These are phyloP conservation scores for Prillingera fragicola DNA, from an alignment of 1,284 basidiomycete genomes.

Conservation along the genomic window DNA sequence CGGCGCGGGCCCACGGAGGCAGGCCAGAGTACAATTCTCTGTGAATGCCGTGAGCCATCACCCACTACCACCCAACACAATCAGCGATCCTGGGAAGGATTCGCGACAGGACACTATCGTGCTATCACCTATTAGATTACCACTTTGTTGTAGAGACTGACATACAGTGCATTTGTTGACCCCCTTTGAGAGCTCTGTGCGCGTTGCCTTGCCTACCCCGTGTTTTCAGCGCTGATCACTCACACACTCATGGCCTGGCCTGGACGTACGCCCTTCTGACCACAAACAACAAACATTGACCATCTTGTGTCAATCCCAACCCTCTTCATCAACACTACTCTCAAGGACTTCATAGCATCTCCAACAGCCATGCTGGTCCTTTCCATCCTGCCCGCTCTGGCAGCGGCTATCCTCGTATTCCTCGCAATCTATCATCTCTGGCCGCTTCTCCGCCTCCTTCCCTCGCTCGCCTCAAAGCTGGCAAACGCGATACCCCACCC, in stretches of 20 bases:
- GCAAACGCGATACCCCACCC: conserved; percentile 15
- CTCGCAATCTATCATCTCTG: conserved; percentile 23
- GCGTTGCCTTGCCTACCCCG: conserved; percentile 4
- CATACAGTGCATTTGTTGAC: neutral
- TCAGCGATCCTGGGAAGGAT: neutral
- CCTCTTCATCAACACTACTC: neutral
- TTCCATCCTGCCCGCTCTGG: conserved; percentile 23
- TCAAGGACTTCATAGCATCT: neutral
- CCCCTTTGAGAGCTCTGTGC: neutral
- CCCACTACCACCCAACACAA: too few relatives aligned
- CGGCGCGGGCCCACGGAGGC: conserved; percentile 8
- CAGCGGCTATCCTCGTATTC: conserved; percentile 19
- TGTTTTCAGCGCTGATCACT: neutral
- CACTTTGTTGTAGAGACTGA: neutral
- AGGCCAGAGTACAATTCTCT: neutral
- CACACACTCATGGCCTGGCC: neutral
- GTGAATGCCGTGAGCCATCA: too few relatives aligned
- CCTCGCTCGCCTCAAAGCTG: conserved; percentile 8
- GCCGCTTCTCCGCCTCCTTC: conserved; percentile 18
- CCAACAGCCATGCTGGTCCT: neutral
- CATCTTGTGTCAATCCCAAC: conserved; percentile 15
- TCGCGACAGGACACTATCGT: neutral
- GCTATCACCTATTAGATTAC: neutral
- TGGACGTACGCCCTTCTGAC: conserved; percentile 18
- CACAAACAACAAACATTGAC: conserved; percentile 11